Evolutionary conservation across 2,329 filamentous ascomycete genomes (phyloP).

Genomic region (Sporothrix dimorphospora): DNA sequence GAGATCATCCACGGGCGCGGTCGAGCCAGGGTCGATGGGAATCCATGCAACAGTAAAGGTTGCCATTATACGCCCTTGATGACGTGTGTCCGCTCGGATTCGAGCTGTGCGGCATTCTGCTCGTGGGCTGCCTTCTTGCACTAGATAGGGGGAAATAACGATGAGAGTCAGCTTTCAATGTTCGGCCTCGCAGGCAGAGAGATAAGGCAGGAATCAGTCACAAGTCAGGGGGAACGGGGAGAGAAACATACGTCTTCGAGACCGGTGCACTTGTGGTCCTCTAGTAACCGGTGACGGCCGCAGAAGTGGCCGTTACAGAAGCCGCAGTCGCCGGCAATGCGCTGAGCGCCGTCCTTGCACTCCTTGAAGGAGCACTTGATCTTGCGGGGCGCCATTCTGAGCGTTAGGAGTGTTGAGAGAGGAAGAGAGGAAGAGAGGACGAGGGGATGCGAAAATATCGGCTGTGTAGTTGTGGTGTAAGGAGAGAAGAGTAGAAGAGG

Average conservation of each 20-base stretch:
- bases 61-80: slow-evolving; percentile 78
- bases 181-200: slow-evolving; percentile 6
- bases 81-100: slow-evolving; percentile 89
- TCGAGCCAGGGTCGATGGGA: background rate
- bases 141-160: slow-evolving; percentile 44
- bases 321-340: slow-evolving; percentile 93
- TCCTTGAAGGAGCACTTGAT: slow-evolving; percentile 86
- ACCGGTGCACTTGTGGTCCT: slow-evolving; percentile 90
- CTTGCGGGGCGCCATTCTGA: slow-evolving; percentile 70
- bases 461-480: background rate
- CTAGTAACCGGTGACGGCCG: slow-evolving; percentile 88
- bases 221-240: background rate
- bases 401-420: slow-evolving; percentile 13
- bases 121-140: slow-evolving; percentile 98
- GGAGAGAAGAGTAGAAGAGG: background rate
- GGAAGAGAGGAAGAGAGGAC: slow-evolving; percentile 7
- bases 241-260: slow-evolving; percentile 76
- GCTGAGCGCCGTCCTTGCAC: slow-evolving; percentile 84
- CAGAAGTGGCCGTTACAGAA: slow-evolving; percentile 96
- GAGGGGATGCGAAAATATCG: background rate
- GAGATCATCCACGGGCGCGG: background rate
- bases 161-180: slow-evolving; percentile 43
- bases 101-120: slow-evolving; percentile 88
- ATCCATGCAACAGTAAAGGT: background rate
- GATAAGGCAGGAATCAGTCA: slow-evolving; percentile 24